These are phyloP conservation scores for Wickerhamiella cacticola DNA, from an alignment of 805 yeast species.

Conservation along the genomic window DNA sequence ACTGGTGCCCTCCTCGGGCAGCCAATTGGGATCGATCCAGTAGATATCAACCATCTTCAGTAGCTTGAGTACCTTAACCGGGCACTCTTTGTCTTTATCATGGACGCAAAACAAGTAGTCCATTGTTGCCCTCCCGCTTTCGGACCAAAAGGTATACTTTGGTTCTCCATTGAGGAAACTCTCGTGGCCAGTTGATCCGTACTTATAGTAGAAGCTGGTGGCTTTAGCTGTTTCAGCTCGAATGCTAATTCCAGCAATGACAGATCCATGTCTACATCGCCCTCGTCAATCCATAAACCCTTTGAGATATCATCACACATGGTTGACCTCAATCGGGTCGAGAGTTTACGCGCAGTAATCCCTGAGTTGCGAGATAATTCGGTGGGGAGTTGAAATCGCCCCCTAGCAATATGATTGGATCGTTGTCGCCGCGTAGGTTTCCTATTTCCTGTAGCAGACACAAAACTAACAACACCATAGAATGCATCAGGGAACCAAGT, in stretches of 20 bases:
- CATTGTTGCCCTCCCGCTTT: conserved; percentile 72
- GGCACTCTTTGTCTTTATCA: conserved; percentile 30
- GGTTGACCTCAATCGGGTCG: conserved; percentile 21
- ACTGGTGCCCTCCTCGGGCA: conserved; percentile 69
- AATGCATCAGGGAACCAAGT: conserved; percentile 97
- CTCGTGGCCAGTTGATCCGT: conserved; percentile 51
- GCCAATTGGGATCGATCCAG: conserved; percentile 75
- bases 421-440: conserved; percentile 26
- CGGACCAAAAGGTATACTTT: conserved; percentile 85
- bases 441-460: background rate
- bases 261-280: background rate
- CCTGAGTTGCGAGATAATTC: conserved; percentile 56
- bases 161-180: conserved; percentile 74
- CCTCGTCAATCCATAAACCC: background rate
- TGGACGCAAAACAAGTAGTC: conserved; percentile 67
- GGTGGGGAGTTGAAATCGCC: conserved; percentile 79
- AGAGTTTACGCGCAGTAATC: conserved; percentile 11
- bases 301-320: conserved; percentile 22
- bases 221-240: conserved; percentile 54
- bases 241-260: conserved; percentile 36
- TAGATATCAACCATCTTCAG: conserved; percentile 58
- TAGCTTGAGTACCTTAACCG: conserved; percentile 40
- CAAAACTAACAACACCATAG: conserved; percentile 59
- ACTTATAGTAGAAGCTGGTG: conserved; percentile 42
- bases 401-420: conserved; percentile 81